Evolutionary conservation across 768 basidiomycete species (phyloP).

Genomic region (Lactifluus piperatus): DNA sequence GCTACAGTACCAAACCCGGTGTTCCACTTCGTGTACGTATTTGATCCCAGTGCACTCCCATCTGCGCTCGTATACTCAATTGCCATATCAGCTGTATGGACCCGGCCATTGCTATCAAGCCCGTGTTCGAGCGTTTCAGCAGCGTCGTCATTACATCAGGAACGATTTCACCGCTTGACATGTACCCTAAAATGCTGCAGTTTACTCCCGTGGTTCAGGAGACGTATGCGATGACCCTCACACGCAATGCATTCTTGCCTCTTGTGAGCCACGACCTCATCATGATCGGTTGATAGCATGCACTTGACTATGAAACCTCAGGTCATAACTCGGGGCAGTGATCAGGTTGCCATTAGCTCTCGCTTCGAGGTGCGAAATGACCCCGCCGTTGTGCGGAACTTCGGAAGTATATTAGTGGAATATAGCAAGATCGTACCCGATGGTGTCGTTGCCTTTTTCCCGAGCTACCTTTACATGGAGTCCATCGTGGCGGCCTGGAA

Average conservation of each 20-base stretch:
- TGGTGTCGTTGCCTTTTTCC: constrained; percentile 98
- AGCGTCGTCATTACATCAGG: constrained; percentile 98
- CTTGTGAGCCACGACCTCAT: constrained; percentile 43
- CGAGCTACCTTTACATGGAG: constrained; percentile 99
- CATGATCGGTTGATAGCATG: background rate
- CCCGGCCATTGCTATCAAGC: constrained; percentile 94
- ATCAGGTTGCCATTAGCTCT: constrained; percentile 97
- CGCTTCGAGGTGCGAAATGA: constrained; percentile 99
- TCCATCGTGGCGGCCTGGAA: constrained; percentile 99
- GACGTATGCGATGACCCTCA: constrained; percentile 95
- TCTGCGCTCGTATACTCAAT: background rate
- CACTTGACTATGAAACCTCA: constrained; percentile 27
- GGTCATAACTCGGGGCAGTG: constrained; percentile 97
- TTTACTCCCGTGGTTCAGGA: constrained; percentile 97
- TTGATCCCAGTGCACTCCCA: constrained; percentile 9
- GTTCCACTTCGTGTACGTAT: constrained; percentile 85
- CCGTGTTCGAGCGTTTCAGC: constrained; percentile 96
- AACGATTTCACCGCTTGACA: constrained; percentile 96
- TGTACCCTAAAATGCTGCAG: constrained; percentile 99
- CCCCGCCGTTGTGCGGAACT: constrained; percentile 97
- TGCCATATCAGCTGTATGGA: constrained; percentile 74
- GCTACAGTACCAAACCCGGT: constrained; percentile 98
- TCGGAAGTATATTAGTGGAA: constrained; percentile 95
- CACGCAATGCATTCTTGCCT: constrained; percentile 92
- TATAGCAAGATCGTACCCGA: constrained; percentile 98